phyloP scores from a whole-genome alignment of 495 filamentous ascomycete species.

The Penicillium ochrochloron region DNA sequence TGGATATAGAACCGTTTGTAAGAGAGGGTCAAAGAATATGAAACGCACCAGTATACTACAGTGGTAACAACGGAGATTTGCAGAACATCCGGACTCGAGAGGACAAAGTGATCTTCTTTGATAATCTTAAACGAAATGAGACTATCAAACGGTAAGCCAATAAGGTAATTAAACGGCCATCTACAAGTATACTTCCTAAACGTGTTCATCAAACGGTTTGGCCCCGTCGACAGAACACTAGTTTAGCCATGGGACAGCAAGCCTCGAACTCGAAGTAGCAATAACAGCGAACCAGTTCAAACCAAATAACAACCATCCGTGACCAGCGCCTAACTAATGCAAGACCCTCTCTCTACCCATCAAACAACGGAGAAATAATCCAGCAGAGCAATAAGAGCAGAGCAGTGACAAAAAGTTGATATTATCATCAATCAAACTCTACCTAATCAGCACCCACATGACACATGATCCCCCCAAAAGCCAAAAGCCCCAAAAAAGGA shows the following conservation, averaged over 20 bases:
- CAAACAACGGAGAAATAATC: too few relatives aligned
- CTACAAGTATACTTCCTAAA: background rate
- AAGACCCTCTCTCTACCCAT: too few relatives aligned
- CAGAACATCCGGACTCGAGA: background rate
- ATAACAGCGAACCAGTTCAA: background rate
- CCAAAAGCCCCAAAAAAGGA: background rate
- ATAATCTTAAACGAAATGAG: slow-evolving; percentile 4
- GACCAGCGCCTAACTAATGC: too few relatives aligned
- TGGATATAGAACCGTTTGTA: background rate
- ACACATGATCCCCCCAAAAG: background rate
- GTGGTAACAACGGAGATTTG: background rate
- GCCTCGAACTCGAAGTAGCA: background rate
- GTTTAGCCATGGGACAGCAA: background rate
- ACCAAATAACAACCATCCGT: background rate
- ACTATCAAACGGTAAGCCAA: background rate
- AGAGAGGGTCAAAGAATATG: background rate
- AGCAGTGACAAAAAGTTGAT: background rate
- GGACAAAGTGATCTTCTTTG: background rate
- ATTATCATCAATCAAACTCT: background rate
- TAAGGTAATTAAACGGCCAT: background rate
- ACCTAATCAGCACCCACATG: background rate
- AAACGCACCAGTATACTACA: background rate
- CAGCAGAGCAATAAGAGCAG: too few relatives aligned
- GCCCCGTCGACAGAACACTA: background rate
- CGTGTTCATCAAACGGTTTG: background rate